Evolutionary conservation across 2,329 filamentous ascomycete genomes (phyloP).

Genomic region (Akanthomyces muscarius): DNA sequence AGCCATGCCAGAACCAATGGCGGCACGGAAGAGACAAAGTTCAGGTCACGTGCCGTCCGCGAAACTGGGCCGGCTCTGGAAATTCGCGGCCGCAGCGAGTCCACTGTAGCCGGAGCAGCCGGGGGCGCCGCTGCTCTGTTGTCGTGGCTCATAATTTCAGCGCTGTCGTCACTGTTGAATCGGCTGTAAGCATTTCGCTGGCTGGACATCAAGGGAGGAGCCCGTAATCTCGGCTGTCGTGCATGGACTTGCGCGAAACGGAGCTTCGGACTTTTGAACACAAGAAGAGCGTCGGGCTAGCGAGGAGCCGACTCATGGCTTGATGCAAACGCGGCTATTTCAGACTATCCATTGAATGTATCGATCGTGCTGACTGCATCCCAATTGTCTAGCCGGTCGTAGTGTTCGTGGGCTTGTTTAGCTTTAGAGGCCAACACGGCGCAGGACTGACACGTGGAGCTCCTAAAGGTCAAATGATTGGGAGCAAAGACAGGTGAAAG

Average conservation of each 20-base stretch:
- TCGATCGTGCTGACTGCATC: too few relatives aligned
- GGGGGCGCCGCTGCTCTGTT: neutral
- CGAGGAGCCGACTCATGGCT: neutral
- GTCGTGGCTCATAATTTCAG: neutral
- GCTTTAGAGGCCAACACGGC: too few relatives aligned
- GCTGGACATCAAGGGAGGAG: neutral
- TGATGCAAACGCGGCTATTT: too few relatives aligned
- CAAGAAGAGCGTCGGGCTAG: neutral
- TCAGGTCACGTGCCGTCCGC: neutral
- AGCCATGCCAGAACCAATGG: neutral
- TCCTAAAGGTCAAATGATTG: too few relatives aligned
- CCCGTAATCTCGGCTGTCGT: neutral
- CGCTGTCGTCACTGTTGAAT: neutral
- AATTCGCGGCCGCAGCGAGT: neutral
- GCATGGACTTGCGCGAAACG: neutral
- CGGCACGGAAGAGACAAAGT: neutral
- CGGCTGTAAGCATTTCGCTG: neutral
- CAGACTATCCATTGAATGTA: neutral
- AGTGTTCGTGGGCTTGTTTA: too few relatives aligned
- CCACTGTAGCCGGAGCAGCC: conserved; percentile 6
- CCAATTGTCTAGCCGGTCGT: too few relatives aligned
- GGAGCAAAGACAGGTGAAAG: neutral
- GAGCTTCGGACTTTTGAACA: neutral
- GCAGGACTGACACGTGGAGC: too few relatives aligned
- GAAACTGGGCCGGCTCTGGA: conserved; percentile 8